phyloP scores from a whole-genome alignment of 2,329 filamentous ascomycete genomes.

The Podosphaera fusca region DNA sequence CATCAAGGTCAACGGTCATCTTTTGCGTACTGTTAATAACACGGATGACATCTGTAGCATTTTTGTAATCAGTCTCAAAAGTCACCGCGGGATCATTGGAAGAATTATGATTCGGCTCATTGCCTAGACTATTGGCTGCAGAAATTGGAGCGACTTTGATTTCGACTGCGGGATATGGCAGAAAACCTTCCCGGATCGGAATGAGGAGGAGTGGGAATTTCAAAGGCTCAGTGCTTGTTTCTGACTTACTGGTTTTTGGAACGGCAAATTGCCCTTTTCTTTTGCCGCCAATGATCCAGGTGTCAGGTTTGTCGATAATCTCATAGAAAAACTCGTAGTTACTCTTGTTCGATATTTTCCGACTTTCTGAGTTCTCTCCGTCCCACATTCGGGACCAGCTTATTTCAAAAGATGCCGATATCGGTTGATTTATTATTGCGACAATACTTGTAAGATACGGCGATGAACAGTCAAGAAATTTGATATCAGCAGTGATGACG shows the following conservation, averaged over 20 bases:
- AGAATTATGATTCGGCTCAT: constrained; percentile 3
- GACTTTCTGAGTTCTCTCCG: constrained; percentile 16
- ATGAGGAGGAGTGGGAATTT: constrained; percentile 51
- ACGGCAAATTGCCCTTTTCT: constrained; percentile 57
- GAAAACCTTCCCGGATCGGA: constrained; percentile 52
- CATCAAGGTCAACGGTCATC: constrained; percentile 51
- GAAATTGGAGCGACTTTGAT: constrained; percentile 35
- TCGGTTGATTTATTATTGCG: constrained; percentile 32
- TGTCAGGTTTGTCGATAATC: constrained; percentile 46
- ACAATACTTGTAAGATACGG: constrained; percentile 10
- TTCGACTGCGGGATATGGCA: constrained; percentile 60
- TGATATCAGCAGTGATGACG: constrained; percentile 56
- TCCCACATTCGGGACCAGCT: constrained; percentile 42
- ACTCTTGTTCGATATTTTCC: constrained; percentile 6
- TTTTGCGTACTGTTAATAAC: constrained; percentile 48
- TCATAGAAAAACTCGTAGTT: constrained; percentile 55
- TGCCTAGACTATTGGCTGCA: constrained; percentile 7
- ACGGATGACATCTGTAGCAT: constrained; percentile 51
- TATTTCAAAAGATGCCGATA: constrained; percentile 37
- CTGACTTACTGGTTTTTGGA: constrained; percentile 20
- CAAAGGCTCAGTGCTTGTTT: constrained; percentile 15
- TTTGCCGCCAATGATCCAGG: constrained; percentile 69
- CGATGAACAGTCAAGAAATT: constrained; percentile 21
- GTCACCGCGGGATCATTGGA: constrained; percentile 17
- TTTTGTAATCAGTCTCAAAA: constrained; percentile 63